A percentile compares a stretch with the other conserved stretches of the same genome.
These are phyloP conservation scores for Tagetes erecta DNA, from an alignment of 129 eudicot species.

Conservation along the genomic window DNA sequence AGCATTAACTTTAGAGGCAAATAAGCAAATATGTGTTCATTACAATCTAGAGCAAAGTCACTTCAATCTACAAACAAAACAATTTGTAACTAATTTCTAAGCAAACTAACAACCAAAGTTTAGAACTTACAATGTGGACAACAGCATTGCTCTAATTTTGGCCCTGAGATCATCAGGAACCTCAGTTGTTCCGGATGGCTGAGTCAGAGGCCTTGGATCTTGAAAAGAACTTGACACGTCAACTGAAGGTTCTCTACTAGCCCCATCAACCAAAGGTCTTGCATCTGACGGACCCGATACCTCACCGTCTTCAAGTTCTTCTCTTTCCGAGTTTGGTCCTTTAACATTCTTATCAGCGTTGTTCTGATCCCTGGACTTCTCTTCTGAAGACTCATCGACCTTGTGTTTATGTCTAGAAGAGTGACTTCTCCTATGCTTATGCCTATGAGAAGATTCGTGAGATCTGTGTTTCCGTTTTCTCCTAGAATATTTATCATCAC, in stretches of 20 bases:
- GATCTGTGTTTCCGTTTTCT: slow-evolving; percentile 55
- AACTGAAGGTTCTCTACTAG: slow-evolving; percentile 50
- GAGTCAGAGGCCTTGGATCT: slow-evolving; percentile 44
- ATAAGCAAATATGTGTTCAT: background rate
- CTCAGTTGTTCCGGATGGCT: slow-evolving; percentile 54
- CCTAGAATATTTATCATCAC: slow-evolving; percentile 31
- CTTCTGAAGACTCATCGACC: slow-evolving; percentile 44
- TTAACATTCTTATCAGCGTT: slow-evolving; percentile 34
- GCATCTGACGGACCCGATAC: slow-evolving; percentile 51
- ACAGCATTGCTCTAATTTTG: slow-evolving; percentile 86
- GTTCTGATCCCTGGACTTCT: slow-evolving; percentile 27
- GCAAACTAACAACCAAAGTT: slow-evolving; percentile 14
- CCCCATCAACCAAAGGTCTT: slow-evolving; percentile 30
- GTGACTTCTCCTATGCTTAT: slow-evolving; percentile 50
- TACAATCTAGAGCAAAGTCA: background rate
- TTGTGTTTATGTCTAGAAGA: slow-evolving; percentile 40
- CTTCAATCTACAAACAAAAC: background rate
- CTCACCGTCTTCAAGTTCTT: slow-evolving; percentile 80
- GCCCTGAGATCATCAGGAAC: slow-evolving; percentile 90
- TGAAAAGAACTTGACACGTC: slow-evolving; percentile 46
- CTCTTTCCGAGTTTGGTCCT: slow-evolving; percentile 39
- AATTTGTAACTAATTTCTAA: background rate
- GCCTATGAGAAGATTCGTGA: slow-evolving; percentile 47
- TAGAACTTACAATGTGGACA: slow-evolving; percentile 57
- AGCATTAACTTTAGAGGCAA: background rate